These are phyloP conservation scores for Suzukiozyma palmioleophila DNA, from an alignment of 1,139 yeast genomes.

Conservation along the genomic window DNA sequence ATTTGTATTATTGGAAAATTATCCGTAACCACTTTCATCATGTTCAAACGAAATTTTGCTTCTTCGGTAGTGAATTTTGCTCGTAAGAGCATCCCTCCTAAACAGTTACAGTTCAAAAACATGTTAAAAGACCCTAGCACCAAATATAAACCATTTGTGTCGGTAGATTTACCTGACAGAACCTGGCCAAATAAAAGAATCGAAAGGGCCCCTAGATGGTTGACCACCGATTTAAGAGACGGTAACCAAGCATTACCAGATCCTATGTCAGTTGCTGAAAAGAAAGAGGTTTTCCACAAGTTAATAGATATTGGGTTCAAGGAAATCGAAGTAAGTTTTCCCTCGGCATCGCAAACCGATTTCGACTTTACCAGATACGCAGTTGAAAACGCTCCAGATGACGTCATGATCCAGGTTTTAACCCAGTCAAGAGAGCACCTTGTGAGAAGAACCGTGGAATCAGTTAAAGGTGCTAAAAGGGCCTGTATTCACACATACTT, in stretches of 20 bases:
- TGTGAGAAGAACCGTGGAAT: slow-evolving; percentile 42
- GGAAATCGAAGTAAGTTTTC: slow-evolving; percentile 47
- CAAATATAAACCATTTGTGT: slow-evolving; percentile 36
- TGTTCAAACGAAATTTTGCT: slow-evolving; percentile 3
- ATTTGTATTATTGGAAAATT: background rate
- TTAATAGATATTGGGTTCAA: slow-evolving; percentile 44
- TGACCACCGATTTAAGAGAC: slow-evolving; percentile 47
- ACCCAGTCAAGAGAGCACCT: slow-evolving; percentile 45
- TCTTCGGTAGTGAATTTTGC: slow-evolving; percentile 2
- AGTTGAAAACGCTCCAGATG: slow-evolving; percentile 44
- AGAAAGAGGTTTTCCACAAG: slow-evolving; percentile 43
- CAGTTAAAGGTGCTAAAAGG: slow-evolving; percentile 43
- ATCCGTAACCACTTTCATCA: slow-evolving; percentile 2
- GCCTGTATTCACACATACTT: slow-evolving; percentile 47
- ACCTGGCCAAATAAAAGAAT: slow-evolving; percentile 40
- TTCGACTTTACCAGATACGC: slow-evolving; percentile 48
- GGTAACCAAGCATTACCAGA: slow-evolving; percentile 49
- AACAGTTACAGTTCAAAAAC: slow-evolving; percentile 15
- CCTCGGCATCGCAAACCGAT: slow-evolving; percentile 47
- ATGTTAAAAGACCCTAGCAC: slow-evolving; percentile 42
- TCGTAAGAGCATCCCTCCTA: slow-evolving; percentile 12
- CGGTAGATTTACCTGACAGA: slow-evolving; percentile 35
- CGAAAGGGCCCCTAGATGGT: slow-evolving; percentile 45
- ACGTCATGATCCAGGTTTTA: slow-evolving; percentile 44
- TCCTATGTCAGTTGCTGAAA: slow-evolving; percentile 45